Evolutionary conservation across 768 basidiomycete species (phyloP), one percentile per base, ranked within the genome.

Genomic region (Rhodotorula diobovata): DNA sequence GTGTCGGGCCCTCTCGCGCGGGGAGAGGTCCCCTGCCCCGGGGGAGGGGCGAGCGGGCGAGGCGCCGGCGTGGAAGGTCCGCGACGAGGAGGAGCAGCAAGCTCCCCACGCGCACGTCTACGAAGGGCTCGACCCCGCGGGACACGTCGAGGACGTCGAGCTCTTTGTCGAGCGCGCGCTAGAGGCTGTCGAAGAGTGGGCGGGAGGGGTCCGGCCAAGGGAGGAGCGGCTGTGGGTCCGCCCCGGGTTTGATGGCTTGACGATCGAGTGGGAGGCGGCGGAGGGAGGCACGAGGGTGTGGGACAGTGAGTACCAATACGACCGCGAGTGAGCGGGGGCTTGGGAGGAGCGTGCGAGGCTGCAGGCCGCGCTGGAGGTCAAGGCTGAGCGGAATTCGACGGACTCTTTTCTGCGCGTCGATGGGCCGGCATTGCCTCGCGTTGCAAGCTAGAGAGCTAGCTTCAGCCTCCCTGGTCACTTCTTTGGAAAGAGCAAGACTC

Each of bases 121-220:
- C 30, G 66, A 56, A 8, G 66, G 58, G 2, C 37, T 57, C 23
- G 63, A 64, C 43, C 30, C 54, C 11, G 9, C 9, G 23, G 55
- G 21, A 4, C 20, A 23, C 2, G n/a, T 55, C 46, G 71, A 72
- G 25, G 71, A 68, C 39, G 53, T 30, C 25, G 62, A 64, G 37
- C 39, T 72, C 21, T 66, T 56, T 10, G 34, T 21, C 12, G 63
- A 68, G 45, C 34, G 63, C 2, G 71, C 63, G 15, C 39, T 72
- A n/a, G 72, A 73, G 37, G 63, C 63, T 4, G 56, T 73, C 11
- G 72, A 68, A 43, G 55, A 66, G 15, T 72, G 71, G 71, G 63
- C 63, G 6, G 67, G 63, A 0, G 71, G 67, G 3, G 58, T 57
- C 23, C 4, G 39, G 37, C 53, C 51, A 15, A 61, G 50, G 4